Percentiles rank a stretch among this genome's conserved stretches.
Evolutionary conservation across 345 rosid species (phyloP).

Genomic region (Pugionium cornutum): DNA sequence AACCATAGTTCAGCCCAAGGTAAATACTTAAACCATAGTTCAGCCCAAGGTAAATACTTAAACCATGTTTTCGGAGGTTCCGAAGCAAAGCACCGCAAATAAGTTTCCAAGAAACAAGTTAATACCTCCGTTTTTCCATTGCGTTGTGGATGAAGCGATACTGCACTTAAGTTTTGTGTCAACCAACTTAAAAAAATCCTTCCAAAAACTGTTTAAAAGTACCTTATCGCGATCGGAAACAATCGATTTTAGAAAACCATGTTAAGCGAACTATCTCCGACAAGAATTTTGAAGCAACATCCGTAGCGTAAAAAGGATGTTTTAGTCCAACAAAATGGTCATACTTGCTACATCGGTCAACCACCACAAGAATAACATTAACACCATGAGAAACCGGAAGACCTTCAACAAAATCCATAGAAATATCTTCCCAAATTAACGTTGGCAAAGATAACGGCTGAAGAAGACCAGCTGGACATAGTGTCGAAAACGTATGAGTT

Average conservation of each 20-base stretch:
- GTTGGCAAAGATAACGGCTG: background rate
- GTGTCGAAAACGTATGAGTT: background rate
- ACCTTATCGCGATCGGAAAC: background rate
- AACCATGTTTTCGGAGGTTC: no score
- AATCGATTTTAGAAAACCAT: background rate
- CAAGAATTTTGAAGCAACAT: background rate
- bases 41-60: no score
- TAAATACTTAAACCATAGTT: no score
- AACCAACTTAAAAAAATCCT: rapidly evolving
- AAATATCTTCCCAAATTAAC: background rate
- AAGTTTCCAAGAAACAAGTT: background rate
- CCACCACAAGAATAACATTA: background rate
- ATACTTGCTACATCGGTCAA: background rate
- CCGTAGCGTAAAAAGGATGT: background rate
- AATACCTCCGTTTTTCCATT: slow-evolving; percentile 17
- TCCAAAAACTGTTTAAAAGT: background rate
- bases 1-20: no score
- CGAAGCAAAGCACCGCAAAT: no score
- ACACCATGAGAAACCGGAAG: rapidly evolving
- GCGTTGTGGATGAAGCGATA: background rate
- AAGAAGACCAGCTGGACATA: background rate
- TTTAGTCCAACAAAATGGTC: background rate
- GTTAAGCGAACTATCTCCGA: background rate
- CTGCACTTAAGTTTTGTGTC: background rate
- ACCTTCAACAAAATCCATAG: background rate